Evolutionary conservation across 768 basidiomycete species (phyloP).

Genomic region (Macrocybe gigantea): DNA sequence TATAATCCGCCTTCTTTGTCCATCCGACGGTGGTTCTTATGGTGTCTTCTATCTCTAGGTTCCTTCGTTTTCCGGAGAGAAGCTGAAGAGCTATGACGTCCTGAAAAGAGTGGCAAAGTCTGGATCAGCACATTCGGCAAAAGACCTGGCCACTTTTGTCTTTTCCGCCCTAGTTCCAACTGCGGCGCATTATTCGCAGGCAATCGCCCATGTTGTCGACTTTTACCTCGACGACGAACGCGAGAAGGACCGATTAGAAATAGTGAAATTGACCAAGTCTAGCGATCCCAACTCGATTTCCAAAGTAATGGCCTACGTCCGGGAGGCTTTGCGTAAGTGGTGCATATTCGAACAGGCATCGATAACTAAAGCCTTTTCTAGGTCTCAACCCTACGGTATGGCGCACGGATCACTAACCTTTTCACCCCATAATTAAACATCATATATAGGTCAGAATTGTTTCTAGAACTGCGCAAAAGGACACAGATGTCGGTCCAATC

Average conservation of each 20-base stretch:
- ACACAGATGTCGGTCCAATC: constrained; percentile 17
- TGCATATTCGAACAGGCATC: background rate
- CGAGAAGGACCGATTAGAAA: constrained; percentile 28
- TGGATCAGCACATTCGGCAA: background rate
- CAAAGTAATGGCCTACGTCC: constrained; percentile 36
- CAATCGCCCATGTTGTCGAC: constrained; percentile 50
- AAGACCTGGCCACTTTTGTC: constrained; percentile 39
- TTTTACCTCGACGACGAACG: constrained; percentile 46
- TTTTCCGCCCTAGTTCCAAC: constrained; percentile 54
- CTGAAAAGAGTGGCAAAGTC: constrained; percentile 18
- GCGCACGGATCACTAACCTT: background rate
- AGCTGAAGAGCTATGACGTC: constrained; percentile 18
- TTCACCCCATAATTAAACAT: background rate
- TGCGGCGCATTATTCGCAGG: constrained; percentile 48
- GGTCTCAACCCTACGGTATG: constrained; percentile 28
- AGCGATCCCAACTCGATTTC: constrained; percentile 14
- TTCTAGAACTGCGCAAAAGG: constrained; percentile 28
- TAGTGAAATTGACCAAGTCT: constrained; percentile 27
- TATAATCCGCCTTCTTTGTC: no score
- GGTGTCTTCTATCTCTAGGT: no score
- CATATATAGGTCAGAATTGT: constrained; percentile 31
- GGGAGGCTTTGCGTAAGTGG: constrained; percentile 40
- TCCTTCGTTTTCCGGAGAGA: no score
- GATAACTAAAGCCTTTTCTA: constrained; percentile 6
- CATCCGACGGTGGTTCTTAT: no score